Evolutionary conservation across 768 basidiomycete species (phyloP).

Genomic region (Tulasnella sp.): DNA sequence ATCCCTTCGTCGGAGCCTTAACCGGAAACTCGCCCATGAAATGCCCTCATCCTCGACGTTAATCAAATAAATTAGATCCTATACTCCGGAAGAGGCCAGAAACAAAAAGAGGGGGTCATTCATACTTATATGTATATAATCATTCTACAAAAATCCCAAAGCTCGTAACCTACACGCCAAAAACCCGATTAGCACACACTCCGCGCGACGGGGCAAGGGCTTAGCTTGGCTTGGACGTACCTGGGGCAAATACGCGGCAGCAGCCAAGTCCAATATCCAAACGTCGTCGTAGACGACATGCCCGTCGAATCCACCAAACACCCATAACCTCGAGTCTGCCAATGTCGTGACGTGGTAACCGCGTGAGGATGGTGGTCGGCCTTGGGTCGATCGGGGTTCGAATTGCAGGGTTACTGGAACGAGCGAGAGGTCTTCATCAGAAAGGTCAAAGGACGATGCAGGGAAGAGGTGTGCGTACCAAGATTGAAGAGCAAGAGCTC

Average conservation of each 20-base stretch:
- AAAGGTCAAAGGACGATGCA: neutral
- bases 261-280: conserved; percentile 81
- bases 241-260: conserved; percentile 86
- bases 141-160: too few species aligned
- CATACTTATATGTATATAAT: too few species aligned
- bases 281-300: conserved; percentile 76
- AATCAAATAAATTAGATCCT: too few species aligned
- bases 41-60: too few species aligned
- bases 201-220: too few species aligned
- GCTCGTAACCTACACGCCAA: too few species aligned
- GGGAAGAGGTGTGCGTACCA: conserved; percentile 51
- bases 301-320: conserved; percentile 61
- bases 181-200: too few species aligned
- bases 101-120: too few species aligned
- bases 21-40: too few species aligned
- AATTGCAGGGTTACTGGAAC: conserved; percentile 77
- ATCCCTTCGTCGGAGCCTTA: too few species aligned
- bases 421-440: neutral
- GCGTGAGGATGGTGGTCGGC: conserved; percentile 69
- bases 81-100: too few species aligned
- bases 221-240: conserved; percentile 45
- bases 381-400: conserved; percentile 68
- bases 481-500: conserved; percentile 87
- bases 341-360: conserved; percentile 85
- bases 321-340: conserved; percentile 60